Base-by-base conservation (phyloP, 345 rosid genomes). In the Syzygium aromaticum region DNA sequence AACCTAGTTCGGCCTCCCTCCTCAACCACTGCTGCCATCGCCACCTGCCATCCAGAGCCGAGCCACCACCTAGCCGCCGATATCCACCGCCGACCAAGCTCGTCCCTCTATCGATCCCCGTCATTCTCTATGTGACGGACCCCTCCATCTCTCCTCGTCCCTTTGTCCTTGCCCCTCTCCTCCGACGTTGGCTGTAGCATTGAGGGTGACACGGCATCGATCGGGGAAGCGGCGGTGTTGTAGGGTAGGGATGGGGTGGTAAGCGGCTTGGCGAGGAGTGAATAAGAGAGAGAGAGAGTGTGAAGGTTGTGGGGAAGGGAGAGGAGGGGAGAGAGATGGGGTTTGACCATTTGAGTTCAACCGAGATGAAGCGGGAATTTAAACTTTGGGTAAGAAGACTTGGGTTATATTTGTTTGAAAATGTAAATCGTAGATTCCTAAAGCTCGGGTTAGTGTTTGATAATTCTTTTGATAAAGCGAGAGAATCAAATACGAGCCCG, bases 1-100 rank as follows among this genome's bases (percentile, higher is more conserved):
- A 73, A 17, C 25, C 25, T 1, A 33, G 23, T 3, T 5, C 3
- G 46, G 43, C 12, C 23, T 12, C 33, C 40, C 9, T 64, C 43
- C 3, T 64, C 1, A 11, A 33, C 25, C 12, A 2, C 17, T 28
- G 6, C 8, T 4, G 5, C 5, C 10, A 0, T 67, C 12, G 2
- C 6, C 43, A 15, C 22, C 22, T 2, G 0, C 22, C 22, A 15
- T 64, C 22, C 40, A 22, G 2, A 16, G 77, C 43, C 0, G 1
- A 30, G 43, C 1, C 43, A 30, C 77, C 23, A 30, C 43, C 43
- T 3, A 4, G 22, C 8, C 25, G 11, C 11, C 25, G 4, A 54
- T 54, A 21, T 7, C 1, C 10, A 7, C 25, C 23, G 1, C 0
- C 25, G 25, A 54, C 10, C 59, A 9, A 54, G 25, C 59, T 54